These are phyloP conservation scores for Piper betle DNA, from an alignment of 164 flowering plant species.

Conservation along the genomic window DNA sequence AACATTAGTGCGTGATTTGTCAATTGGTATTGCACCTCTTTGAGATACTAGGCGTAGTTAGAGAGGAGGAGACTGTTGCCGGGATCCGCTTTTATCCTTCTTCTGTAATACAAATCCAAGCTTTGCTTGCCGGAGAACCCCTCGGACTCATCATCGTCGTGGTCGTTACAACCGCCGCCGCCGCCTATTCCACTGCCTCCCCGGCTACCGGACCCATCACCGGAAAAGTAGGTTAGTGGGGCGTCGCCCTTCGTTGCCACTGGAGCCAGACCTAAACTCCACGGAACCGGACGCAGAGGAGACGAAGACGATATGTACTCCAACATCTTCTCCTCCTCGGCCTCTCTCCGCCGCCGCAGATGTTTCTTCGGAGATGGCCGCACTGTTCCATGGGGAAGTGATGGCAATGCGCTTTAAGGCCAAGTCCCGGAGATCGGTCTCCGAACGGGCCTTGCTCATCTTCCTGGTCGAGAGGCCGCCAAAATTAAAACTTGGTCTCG, in stretches of 20 bases:
- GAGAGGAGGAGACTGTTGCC: conserved; percentile 39
- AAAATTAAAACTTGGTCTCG: background rate
- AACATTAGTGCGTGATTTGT: background rate
- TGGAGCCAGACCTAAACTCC: background rate
- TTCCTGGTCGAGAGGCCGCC: background rate
- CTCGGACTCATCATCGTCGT: background rate
- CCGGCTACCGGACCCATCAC: background rate
- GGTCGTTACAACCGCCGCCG: background rate
- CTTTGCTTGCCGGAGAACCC: conserved; percentile 8
- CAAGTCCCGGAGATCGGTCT: background rate
- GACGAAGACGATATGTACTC: background rate
- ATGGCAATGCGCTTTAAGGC: background rate
- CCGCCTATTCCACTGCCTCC: background rate
- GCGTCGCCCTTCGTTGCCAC: background rate
- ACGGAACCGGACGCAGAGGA: background rate
- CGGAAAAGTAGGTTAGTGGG: background rate
- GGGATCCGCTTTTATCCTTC: conserved; percentile 53
- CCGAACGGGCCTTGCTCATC: background rate
- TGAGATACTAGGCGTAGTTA: conserved; percentile 50
- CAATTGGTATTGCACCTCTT: conserved; percentile 29
- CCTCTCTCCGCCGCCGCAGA: background rate
- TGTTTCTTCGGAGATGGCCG: background rate
- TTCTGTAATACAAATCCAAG: conserved; percentile 35
- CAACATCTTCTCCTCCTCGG: background rate
- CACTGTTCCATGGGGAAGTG: background rate